Conservation (phyloP, 2,329 filamentous ascomycete genomes). For the Fusarium algeriense region DNA sequence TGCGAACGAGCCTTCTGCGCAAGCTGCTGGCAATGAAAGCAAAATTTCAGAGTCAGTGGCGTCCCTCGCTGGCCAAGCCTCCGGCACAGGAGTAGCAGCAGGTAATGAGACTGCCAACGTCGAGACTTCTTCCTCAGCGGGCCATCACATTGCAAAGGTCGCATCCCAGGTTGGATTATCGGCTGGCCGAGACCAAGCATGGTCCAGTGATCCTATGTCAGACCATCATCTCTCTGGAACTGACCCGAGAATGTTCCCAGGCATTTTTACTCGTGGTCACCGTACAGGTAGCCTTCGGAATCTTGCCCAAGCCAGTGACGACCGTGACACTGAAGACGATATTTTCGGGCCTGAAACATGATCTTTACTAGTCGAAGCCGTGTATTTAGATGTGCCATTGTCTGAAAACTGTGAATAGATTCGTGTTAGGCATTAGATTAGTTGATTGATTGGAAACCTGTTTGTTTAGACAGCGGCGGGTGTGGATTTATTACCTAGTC, state of each 20-base stretch:
- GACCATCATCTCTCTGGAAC: slow-evolving; percentile 65
- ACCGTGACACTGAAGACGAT: slow-evolving; percentile 35
- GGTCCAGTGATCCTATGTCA: slow-evolving; percentile 55
- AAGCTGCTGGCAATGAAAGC: slow-evolving; percentile 18
- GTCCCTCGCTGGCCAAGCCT: slow-evolving; percentile 23
- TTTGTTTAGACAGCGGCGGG: slow-evolving; percentile 2
- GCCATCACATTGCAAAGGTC: slow-evolving; percentile 21
- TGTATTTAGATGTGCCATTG: not conserved
- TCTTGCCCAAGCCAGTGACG: slow-evolving; percentile 44
- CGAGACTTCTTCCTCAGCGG: slow-evolving; percentile 27
- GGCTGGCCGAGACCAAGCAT: slow-evolving; percentile 50
- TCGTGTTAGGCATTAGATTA: not conserved
- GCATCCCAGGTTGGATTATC: slow-evolving; percentile 42
- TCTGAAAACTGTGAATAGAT: slow-evolving; percentile 1
- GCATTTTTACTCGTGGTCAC: slow-evolving; percentile 69
- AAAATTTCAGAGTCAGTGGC: slow-evolving; percentile 37
- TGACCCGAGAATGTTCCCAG: slow-evolving; percentile 79
- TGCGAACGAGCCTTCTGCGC: slow-evolving; percentile 35
- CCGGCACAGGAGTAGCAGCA: not conserved
- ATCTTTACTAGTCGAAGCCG: slow-evolving; percentile 3
- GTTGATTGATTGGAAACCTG: not conserved
- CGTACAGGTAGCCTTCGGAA: slow-evolving; percentile 58
- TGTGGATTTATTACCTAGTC: not conserved
- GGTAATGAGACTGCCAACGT: slow-evolving; percentile 17
- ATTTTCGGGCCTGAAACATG: slow-evolving; percentile 34